Evolutionary conservation across 78 protist species (phyloP), one percentile per base, ranked within the genome.

Genomic region (Isochrysis galbana): DNA sequence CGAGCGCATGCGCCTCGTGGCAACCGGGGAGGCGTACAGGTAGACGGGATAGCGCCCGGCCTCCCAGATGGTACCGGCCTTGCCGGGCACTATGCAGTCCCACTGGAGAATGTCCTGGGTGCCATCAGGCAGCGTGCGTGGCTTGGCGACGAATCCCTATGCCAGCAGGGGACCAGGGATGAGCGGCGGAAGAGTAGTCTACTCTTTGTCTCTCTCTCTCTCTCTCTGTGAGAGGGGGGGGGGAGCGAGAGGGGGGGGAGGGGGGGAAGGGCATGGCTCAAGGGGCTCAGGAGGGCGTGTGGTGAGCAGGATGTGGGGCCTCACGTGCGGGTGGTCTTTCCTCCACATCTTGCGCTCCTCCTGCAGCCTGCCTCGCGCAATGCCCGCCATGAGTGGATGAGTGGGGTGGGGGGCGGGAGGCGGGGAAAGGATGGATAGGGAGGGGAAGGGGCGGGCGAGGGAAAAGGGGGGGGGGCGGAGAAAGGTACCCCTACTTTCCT

Each of bases 211-310:
- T n/a, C n/a, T n/a, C n/a, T n/a, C n/a, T n/a, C n/a, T n/a, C n/a
- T n/a, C n/a, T n/a, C 36, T 67, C 93, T 23, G 86, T 82, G 25
- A 96, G 95, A 34, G 80, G 92, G 47, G 32, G 29, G 69, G 93
- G 91, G 94, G 95, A 94, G 93, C 83, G n/a, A n/a, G n/a, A n/a
- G n/a, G n/a, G n/a, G n/a, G n/a, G n/a, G n/a, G n/a, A n/a, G n/a
- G n/a, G n/a, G n/a, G n/a, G n/a, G n/a, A n/a, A n/a, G n/a, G n/a
- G n/a, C n/a, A n/a, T 41, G 90, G 94, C 90, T 39, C 47, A 32
- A 46, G 39, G 32, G 42, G 95, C 82, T 26, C 22, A 26, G 92
- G 74, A 0, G 78, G 61, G 39, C 36, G 32, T 5, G 19, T 7
- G 23, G 34, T 0, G 29, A 1, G 5, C 38, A 1, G 0, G 54